These are phyloP conservation scores for Lipomyces mesembrius DNA, from an alignment of 805 yeast species.

Conservation along the genomic window DNA sequence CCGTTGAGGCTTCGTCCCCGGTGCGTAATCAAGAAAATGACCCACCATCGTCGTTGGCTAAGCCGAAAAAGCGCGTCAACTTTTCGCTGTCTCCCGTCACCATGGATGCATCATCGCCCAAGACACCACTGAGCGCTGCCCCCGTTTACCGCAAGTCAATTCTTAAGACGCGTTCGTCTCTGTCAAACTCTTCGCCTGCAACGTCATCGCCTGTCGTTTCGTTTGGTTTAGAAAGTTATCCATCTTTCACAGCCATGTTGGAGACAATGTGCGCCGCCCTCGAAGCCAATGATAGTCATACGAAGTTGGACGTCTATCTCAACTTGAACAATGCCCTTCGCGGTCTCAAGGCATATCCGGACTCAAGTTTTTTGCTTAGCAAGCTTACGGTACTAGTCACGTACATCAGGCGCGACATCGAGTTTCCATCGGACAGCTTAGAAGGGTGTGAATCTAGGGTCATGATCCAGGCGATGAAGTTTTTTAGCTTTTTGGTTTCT, in stretches of 20 bases:
- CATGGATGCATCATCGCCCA: conserved; percentile 17
- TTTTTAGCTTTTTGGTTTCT: conserved; percentile 18
- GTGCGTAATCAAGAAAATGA: conserved; percentile 8
- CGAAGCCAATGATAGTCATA: conserved; percentile 21
- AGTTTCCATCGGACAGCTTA: conserved; percentile 22
- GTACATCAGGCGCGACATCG: conserved; percentile 29
- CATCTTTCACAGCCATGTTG: conserved; percentile 28
- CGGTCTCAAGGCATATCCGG: conserved; percentile 20
- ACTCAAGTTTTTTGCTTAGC: conserved; percentile 13
- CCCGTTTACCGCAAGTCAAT: conserved; percentile 20
- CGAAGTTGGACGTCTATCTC: conserved; percentile 29
- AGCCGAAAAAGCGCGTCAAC: conserved; percentile 25
- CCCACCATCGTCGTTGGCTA: conserved; percentile 13
- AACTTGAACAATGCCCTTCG: conserved; percentile 22
- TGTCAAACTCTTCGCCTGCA: background rate
- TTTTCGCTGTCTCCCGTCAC: conserved; percentile 19
- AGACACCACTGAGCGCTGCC: conserved; percentile 1
- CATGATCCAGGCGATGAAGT: conserved; percentile 24
- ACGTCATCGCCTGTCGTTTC: conserved; percentile 3
- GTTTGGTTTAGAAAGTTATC: conserved; percentile 23
- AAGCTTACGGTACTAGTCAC: conserved; percentile 15
- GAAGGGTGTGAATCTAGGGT: conserved; percentile 33
- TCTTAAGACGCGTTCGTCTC: conserved; percentile 16
- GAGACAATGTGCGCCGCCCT: conserved; percentile 28
- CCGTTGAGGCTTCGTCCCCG: background rate